These are phyloP conservation scores for Yamadazyma oceani DNA, from an alignment of 1,139 yeast genomes.

Conservation along the genomic window DNA sequence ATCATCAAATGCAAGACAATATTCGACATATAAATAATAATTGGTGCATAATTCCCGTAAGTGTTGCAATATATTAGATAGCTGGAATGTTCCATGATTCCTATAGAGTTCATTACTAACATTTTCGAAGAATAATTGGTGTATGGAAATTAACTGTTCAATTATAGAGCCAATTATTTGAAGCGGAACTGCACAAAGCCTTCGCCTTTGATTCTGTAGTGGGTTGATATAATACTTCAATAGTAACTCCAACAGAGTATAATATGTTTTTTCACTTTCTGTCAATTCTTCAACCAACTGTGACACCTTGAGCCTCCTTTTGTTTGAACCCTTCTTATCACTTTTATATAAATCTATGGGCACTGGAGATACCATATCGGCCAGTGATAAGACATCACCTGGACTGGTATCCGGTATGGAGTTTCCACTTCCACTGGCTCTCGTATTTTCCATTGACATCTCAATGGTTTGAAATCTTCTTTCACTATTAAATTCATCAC, in stretches of 20 bases:
- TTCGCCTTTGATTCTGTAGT: constrained; percentile 17
- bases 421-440: neutral
- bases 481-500: too few relatives aligned
- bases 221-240: constrained; percentile 38
- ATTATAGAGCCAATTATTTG: constrained; percentile 4
- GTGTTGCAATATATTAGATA: neutral
- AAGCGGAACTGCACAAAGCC: constrained; percentile 13
- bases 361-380: constrained; percentile 24
- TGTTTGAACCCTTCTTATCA: neutral
- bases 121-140: constrained; percentile 2
- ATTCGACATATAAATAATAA: constrained; percentile 36
- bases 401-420: too few relatives aligned
- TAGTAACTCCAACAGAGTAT: constrained; percentile 41
- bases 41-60: neutral
- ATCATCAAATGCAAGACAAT: constrained; percentile 41
- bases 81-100: neutral
- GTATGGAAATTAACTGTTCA: constrained; percentile 8
- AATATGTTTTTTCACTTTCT: constrained; percentile 47
- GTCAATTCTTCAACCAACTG: constrained; percentile 47
- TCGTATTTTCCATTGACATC: too few relatives aligned
- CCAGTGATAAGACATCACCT: constrained; percentile 5
- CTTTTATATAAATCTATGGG: constrained; percentile 22
- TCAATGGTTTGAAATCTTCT: too few relatives aligned
- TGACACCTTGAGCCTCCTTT: constrained; percentile 25
- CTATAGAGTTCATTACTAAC: neutral